A percentile compares a stretch with the other conserved stretches of the same genome.
These are phyloP conservation scores for Fusarium abutilonis DNA, from an alignment of 2,329 filamentous ascomycete species.

Conservation along the genomic window DNA sequence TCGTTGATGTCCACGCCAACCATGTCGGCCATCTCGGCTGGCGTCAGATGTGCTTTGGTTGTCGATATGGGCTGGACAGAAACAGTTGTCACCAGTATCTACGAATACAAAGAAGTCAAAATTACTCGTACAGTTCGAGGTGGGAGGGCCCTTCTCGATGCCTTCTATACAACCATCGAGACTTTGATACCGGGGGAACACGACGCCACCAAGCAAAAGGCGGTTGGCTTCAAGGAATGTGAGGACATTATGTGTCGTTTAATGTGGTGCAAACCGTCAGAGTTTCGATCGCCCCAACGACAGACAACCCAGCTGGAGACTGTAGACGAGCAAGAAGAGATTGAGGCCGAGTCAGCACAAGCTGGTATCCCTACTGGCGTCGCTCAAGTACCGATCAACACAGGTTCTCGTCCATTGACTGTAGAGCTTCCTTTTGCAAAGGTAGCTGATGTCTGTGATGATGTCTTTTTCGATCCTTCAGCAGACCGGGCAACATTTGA, in stretches of 20 bases:
- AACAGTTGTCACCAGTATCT: constrained; percentile 84
- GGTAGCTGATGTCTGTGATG: constrained; percentile 79
- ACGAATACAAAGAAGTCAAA: constrained; percentile 86
- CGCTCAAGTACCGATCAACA: constrained; percentile 58
- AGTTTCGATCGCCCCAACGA: constrained; percentile 47
- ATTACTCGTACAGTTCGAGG: constrained; percentile 77
- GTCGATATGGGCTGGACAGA: constrained; percentile 95
- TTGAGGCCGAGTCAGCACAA: constrained; percentile 49
- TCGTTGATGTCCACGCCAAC: constrained; percentile 82
- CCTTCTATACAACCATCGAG: constrained; percentile 72
- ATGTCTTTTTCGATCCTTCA: constrained; percentile 73
- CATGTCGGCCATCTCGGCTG: constrained; percentile 79
- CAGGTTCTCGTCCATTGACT: constrained; percentile 61
- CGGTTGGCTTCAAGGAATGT: constrained; percentile 78
- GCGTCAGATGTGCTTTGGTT: constrained; percentile 84
- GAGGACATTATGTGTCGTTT: constrained; percentile 81
- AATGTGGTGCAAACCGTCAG: constrained; percentile 73
- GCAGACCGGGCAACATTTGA: constrained; percentile 70
- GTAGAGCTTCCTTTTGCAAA: constrained; percentile 74
- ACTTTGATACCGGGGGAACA: constrained; percentile 45
- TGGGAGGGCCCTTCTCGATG: constrained; percentile 75
- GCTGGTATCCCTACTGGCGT: constrained; percentile 40
- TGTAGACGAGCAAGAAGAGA: constrained; percentile 67
- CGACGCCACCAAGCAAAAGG: constrained; percentile 48
- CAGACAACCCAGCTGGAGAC: constrained; percentile 57